Base-by-base conservation (phyloP, 2,329 filamentous ascomycete genomes). In the Colletotrichum neosansevieriae region DNA sequence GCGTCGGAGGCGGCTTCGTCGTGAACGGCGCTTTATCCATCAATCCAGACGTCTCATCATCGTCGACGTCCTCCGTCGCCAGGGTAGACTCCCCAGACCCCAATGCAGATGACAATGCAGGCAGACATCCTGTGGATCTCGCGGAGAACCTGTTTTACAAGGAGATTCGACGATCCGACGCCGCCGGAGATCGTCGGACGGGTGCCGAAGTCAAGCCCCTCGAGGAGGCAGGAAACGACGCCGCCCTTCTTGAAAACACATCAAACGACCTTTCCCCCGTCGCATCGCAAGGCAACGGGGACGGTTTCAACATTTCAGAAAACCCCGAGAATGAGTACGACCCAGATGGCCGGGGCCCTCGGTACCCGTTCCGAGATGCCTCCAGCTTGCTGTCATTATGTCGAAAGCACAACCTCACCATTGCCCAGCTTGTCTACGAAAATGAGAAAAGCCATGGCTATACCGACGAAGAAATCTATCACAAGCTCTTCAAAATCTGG, bases 141-240 rank as follows among this genome's bases (percentile, higher is more conserved):
- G 82, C 82, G 1, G 83, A 85, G 71, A 85, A 85, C 70, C 74
- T 85, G 76, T 85, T 81, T 70, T 85, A 85, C 77, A 85, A 85
- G 70, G 82, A 84, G 68, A 85, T 84, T 58, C 74, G 81, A 50
- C 78, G 83, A 42, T 76, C 79, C 3, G 81, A 85, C 70, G 83
- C 83, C 2, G 81, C 80, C 0, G 82, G 82, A 40, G 80, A 83
- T 64, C 81, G 83, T 11, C 77, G 77, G 62, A 82, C 79, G 0
- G 83, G 83, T 2, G 75, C 79, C 1, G 82, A 83, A 72, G 75
- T 84, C 15, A 83, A 80, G 66, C 72, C 76, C 1, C 69, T 77
- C 5, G 79, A 78, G 1, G 61, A 68, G 17, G 4, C 74, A 15
- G 38, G 47, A 2, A 61, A 65, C 17, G 61, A 63, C 40, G 15